phyloP scores from a whole-genome alignment of 352 stramenopile species.

The Peronospora farinosa region DNA sequence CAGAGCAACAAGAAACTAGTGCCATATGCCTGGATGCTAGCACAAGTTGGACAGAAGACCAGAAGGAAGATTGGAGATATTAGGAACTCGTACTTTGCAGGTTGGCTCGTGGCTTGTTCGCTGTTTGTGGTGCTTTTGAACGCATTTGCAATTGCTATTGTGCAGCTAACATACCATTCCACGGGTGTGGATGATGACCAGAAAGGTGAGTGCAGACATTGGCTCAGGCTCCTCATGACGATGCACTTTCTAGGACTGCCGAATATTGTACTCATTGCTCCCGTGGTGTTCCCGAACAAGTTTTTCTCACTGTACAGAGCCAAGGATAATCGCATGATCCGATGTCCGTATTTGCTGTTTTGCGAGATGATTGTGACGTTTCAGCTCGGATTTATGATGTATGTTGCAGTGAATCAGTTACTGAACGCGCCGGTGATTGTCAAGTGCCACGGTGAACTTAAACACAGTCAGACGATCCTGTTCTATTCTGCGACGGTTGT shows the following conservation, averaged over 20 bases:
- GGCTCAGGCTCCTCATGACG: constrained; percentile 33
- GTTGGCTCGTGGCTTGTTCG: constrained; percentile 60
- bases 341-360: constrained; percentile 55
- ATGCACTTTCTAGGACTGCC: constrained; percentile 49
- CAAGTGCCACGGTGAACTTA: constrained; percentile 33
- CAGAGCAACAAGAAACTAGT: constrained; percentile 2
- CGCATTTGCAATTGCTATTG: constrained; percentile 33
- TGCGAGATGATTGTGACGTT: constrained; percentile 56
- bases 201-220: constrained; percentile 24
- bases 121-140: constrained; percentile 43
- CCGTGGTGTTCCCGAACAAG: constrained; percentile 50
- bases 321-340: constrained; percentile 53
- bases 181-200: constrained; percentile 9
- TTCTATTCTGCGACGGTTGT: constrained; percentile 56
- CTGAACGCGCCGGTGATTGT: constrained; percentile 43
- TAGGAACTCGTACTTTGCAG: constrained; percentile 67
- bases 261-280: constrained; percentile 51
- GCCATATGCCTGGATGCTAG: constrained; percentile 26
- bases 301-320: constrained; percentile 47
- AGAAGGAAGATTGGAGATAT: constrained; percentile 36
- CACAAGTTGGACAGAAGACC: constrained; percentile 24
- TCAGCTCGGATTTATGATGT: constrained; percentile 55
- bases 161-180: constrained; percentile 29
- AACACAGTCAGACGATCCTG: constrained; percentile 35
- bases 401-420: constrained; percentile 41